Conservation (phyloP, 2,329 filamentous ascomycete species). For the Westerdykella sp. region DNA sequence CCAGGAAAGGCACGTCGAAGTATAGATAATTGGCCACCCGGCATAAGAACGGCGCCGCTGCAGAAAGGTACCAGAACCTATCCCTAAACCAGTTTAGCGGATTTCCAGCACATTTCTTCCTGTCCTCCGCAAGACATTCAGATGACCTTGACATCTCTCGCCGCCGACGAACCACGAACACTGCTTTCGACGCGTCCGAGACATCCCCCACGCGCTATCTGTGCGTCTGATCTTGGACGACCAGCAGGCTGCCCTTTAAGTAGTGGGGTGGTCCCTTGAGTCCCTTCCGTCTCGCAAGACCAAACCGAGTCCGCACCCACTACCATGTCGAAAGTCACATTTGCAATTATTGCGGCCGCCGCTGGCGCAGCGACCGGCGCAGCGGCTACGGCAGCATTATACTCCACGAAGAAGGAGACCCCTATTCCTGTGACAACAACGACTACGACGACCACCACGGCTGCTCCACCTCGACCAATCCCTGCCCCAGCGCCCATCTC, state of each 20-base stretch:
- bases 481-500: conserved; percentile 13
- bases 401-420: conserved; percentile 32
- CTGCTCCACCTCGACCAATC: conserved; percentile 21
- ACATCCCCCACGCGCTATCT: conserved; percentile 31
- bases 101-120: conserved; percentile 10
- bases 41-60: conserved; percentile 4
- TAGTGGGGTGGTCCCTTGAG: not conserved
- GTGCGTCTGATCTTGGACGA: conserved; percentile 20
- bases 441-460: conserved; percentile 32
- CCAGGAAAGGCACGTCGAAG: not conserved
- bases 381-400: conserved; percentile 44
- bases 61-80: conserved; percentile 5
- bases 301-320: conserved; percentile 1
- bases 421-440: conserved; percentile 18
- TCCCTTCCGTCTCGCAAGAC: not conserved
- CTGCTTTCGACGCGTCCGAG: conserved; percentile 32
- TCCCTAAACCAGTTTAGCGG: conserved; percentile 5
- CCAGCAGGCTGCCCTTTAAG: conserved; percentile 12
- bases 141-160: conserved; percentile 22
- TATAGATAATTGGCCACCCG: conserved; percentile 4
- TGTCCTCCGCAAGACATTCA: conserved; percentile 10
- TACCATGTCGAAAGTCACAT: conserved; percentile 47
- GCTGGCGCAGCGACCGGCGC: conserved; percentile 45
- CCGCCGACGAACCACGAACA: conserved; percentile 24
- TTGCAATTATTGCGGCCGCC: conserved; percentile 43